Conservation (phyloP, 1,284 basidiomycete genomes). For the Coniophora puteana region DNA sequence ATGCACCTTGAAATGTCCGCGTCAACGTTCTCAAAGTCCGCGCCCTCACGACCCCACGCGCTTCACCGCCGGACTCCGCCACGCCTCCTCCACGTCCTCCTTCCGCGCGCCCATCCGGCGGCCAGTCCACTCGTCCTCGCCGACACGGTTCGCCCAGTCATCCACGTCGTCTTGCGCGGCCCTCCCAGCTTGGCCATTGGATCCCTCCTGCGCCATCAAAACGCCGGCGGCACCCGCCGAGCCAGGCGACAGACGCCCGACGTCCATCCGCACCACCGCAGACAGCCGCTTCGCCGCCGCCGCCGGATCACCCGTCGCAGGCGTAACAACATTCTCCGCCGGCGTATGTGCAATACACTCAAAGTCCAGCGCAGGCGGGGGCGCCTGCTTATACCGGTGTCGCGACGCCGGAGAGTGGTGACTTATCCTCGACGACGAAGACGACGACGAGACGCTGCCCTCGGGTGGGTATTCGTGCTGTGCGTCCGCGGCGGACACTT, state of each 20-base stretch:
- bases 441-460: constrained; percentile 40
- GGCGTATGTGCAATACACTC: constrained; percentile 26
- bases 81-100: constrained; percentile 17
- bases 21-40: too few relatives aligned
- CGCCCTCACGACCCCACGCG: constrained; percentile 6
- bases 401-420: too few relatives aligned
- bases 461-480: constrained; percentile 63
- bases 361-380: constrained; percentile 40
- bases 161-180: constrained; percentile 55
- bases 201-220: too few relatives aligned
- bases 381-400: constrained; percentile 36
- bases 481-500: too few relatives aligned
- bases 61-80: constrained; percentile 9
- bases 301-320: too few relatives aligned
- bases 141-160: constrained; percentile 50
- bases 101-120: constrained; percentile 36
- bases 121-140: constrained; percentile 47
- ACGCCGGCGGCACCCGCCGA: too few relatives aligned
- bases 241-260: too few relatives aligned
- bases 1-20: too few relatives aligned
- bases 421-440: constrained; percentile 25
- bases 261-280: too few relatives aligned
- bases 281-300: too few relatives aligned
- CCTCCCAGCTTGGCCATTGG: constrained; percentile 34
- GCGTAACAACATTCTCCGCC: constrained; percentile 32